A percentile compares a stretch with the other conserved stretches of the same genome.
Evolutionary conservation across 768 basidiomycete genomes (phyloP).

Genomic region (Phaffia australis): DNA sequence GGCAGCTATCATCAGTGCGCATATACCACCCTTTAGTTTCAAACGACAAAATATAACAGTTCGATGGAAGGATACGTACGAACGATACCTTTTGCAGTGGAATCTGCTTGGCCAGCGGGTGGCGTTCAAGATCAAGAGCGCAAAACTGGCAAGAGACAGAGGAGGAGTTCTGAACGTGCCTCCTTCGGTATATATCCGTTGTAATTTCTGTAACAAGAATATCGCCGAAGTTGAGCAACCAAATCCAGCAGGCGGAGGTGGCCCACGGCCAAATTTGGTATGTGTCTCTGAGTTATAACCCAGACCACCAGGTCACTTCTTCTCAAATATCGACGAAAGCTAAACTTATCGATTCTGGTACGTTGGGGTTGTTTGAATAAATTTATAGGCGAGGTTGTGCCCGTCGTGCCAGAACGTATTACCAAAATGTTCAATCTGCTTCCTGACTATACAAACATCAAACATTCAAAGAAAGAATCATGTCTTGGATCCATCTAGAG

Average conservation of each 20-base stretch:
- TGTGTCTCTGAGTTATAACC: neutral
- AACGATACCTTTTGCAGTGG: conserved; percentile 6
- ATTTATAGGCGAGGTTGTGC: neutral
- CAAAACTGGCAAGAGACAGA: conserved; percentile 12
- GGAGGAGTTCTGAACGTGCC: neutral
- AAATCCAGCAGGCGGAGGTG: neutral
- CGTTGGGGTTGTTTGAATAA: no score
- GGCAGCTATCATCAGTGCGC: conserved; percentile 15
- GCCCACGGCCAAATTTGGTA: conserved; percentile 1
- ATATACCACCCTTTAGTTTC: conserved; percentile 2
- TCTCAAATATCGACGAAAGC: neutral
- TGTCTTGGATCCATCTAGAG: no score
- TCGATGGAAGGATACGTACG: conserved; percentile 20
- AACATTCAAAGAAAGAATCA: no score
- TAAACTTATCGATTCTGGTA: neutral
- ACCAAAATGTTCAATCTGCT: conserved; percentile 10
- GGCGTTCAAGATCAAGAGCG: conserved; percentile 10
- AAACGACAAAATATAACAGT: neutral
- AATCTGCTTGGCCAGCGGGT: conserved; percentile 6
- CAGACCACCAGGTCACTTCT: neutral
- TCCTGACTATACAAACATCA: no score
- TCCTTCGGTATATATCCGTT: neutral
- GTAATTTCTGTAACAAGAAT: neutral
- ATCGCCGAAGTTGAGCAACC: neutral
- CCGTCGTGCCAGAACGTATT: conserved; percentile 7